Evolutionary conservation across 192 early-diverging fungal genomes (phyloP).

Genomic region (Linnemannia elongata): DNA sequence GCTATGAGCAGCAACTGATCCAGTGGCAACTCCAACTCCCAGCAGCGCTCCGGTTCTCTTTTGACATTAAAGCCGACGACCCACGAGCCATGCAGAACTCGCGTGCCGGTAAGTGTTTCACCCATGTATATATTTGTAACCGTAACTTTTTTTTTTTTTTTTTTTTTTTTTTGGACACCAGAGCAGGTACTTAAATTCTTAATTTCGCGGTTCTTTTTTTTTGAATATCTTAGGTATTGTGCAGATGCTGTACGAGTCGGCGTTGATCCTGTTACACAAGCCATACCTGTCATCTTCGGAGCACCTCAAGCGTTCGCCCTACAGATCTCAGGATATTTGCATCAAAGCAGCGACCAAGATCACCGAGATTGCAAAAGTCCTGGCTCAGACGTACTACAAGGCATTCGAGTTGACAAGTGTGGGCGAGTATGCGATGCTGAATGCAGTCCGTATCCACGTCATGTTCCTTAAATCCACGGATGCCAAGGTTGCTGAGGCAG

Average conservation of each 20-base stretch:
- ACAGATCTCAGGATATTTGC: slow-evolving; percentile 56
- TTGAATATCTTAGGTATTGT: slow-evolving; percentile 22
- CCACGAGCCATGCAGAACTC: slow-evolving; percentile 44
- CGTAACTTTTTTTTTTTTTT: neutral
- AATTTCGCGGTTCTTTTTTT: neutral
- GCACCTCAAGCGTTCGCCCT: slow-evolving; percentile 50
- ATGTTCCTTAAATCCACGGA: slow-evolving; percentile 52
- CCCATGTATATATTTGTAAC: neutral
- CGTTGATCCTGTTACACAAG: slow-evolving; percentile 48
- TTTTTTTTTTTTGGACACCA: neutral
- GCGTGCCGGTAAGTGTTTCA: slow-evolving; percentile 34
- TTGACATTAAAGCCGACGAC: slow-evolving; percentile 45
- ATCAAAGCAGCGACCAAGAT: slow-evolving; percentile 55
- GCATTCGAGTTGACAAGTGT: slow-evolving; percentile 43
- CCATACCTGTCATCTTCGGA: slow-evolving; percentile 49
- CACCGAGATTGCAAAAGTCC: slow-evolving; percentile 50
- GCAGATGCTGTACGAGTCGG: slow-evolving; percentile 54
- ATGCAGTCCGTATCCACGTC: slow-evolving; percentile 52
- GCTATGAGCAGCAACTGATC: slow-evolving; percentile 50
- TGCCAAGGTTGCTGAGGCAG: slow-evolving; percentile 39
- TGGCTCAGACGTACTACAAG: slow-evolving; percentile 34
- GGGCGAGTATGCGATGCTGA: slow-evolving; percentile 51
- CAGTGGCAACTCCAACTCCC: slow-evolving; percentile 54
- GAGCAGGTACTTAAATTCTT: neutral
- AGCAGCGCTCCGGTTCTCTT: slow-evolving; percentile 29